These are phyloP conservation scores for Basipetospora chlamydospora DNA, from an alignment of 2,329 filamentous ascomycete species.

Conservation along the genomic window DNA sequence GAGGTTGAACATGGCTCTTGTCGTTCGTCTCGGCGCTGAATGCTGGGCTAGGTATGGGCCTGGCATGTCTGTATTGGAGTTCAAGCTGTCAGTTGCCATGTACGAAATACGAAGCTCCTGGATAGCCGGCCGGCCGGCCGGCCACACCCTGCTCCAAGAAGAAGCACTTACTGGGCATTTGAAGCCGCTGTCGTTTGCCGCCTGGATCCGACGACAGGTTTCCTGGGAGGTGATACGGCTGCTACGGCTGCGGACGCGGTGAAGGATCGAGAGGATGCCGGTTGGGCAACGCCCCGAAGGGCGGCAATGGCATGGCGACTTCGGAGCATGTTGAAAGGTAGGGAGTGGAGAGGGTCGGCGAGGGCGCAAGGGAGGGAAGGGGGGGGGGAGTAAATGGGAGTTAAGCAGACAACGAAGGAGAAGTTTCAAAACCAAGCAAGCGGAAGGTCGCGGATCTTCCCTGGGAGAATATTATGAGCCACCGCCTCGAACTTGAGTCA, in stretches of 20 bases:
- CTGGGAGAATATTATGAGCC: no score
- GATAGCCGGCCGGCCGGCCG: not conserved
- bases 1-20: conserved; percentile 52
- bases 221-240: conserved; percentile 22
- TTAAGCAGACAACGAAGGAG: not conserved
- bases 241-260: conserved; percentile 23
- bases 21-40: conserved; percentile 35
- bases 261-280: conserved; percentile 19
- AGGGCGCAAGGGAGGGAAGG: conserved; percentile 1
- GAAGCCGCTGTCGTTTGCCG: conserved; percentile 34
- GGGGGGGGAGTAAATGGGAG: conserved; percentile 3
- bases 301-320: conserved; percentile 31
- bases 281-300: conserved; percentile 26
- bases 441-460: no score
- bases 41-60: conserved; percentile 48
- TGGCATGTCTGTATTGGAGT: conserved; percentile 18
- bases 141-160: conserved; percentile 2
- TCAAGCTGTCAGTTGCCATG: conserved; percentile 3
- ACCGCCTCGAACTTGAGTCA: no score
- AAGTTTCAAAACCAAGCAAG: no score
- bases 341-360: conserved; percentile 3
- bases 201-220: conserved; percentile 25
- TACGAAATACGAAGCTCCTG: not conserved
- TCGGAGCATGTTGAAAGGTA: conserved; percentile 30
- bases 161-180: conserved; percentile 35